phyloP scores from a whole-genome alignment of 192 early-diverging fungal species.

The Gonapodya sp. region DNA sequence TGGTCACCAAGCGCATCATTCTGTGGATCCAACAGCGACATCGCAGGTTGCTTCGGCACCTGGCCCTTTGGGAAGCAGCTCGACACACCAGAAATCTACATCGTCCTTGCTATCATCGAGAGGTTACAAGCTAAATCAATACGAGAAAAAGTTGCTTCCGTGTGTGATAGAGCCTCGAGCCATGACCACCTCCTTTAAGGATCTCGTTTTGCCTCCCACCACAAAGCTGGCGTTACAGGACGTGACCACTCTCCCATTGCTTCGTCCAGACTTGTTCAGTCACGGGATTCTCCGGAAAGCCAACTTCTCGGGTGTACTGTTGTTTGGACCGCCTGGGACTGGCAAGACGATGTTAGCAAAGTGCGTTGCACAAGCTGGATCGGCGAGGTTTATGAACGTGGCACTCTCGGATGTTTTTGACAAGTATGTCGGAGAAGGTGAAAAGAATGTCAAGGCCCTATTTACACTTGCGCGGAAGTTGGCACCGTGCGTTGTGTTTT shows the following conservation, averaged over 20 bases:
- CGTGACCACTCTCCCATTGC: conserved; percentile 65
- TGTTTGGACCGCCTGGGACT: conserved; percentile 81
- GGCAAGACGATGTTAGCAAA: conserved; percentile 82
- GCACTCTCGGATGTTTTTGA: conserved; percentile 68
- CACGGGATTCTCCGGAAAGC: conserved; percentile 42
- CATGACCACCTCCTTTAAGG: conserved; percentile 48
- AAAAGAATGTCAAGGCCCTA: conserved; percentile 90
- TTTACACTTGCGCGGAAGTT: conserved; percentile 87
- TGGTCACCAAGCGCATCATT: neutral
- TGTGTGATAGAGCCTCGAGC: conserved; percentile 75
- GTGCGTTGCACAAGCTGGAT: conserved; percentile 73
- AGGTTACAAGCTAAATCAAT: conserved; percentile 31
- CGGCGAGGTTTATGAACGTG: conserved; percentile 67
- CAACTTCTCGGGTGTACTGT: conserved; percentile 48
- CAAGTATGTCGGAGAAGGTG: conserved; percentile 92
- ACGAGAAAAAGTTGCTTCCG: conserved; percentile 67
- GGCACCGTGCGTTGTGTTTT: conserved; percentile 90
- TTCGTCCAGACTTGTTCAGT: conserved; percentile 67
- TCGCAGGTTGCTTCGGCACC: neutral
- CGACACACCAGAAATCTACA: conserved; percentile 9
- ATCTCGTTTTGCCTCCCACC: conserved; percentile 61
- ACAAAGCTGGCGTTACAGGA: conserved; percentile 84
- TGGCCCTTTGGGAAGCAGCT: neutral
- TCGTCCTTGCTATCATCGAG: conserved; percentile 21
- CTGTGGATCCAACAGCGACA: neutral